Evolutionary conservation across 306 rosid genomes (phyloP).

Genomic region (Parietaria judaica): DNA sequence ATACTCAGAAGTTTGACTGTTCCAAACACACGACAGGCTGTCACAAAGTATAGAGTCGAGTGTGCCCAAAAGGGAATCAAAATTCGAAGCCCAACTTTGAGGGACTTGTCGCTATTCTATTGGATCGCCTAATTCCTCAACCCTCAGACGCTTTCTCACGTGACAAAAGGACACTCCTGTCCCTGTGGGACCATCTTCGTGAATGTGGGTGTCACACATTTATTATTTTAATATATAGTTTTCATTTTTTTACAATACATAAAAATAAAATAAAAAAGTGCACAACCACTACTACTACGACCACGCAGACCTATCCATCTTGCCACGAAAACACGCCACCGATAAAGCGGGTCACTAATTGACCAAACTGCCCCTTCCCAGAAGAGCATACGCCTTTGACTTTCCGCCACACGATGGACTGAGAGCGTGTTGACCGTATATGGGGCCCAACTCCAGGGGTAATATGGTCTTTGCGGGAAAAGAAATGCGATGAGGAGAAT

Average conservation of each 20-base stretch:
- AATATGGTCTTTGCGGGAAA: constrained; percentile 30
- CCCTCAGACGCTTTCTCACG: constrained; percentile 5
- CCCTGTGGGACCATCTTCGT: constrained; percentile 13
- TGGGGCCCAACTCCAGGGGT: constrained; percentile 14
- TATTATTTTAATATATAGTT: too few relatives aligned
- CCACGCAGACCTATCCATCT: constrained; percentile 30
- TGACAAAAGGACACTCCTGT: constrained; percentile 13
- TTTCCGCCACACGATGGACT: background rate
- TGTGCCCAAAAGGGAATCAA: constrained; percentile 8
- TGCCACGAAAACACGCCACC: constrained; percentile 86
- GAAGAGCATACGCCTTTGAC: constrained; percentile 16
- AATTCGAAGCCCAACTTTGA: background rate
- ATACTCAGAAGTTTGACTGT: too few relatives aligned
- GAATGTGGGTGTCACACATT: background rate
- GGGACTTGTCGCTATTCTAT: constrained; percentile 12
- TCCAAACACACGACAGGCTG: constrained; percentile 23
- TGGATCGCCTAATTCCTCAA: background rate
- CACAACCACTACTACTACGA: constrained; percentile 45
- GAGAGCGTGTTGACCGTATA: too few relatives aligned
- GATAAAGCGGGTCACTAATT: constrained; percentile 22
- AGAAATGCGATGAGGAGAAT: constrained; percentile 28
- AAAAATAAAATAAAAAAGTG: constrained; percentile 20
- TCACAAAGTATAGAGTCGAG: constrained; percentile 9
- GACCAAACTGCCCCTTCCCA: constrained; percentile 33
- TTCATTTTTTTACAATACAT: too few relatives aligned